A percentile compares a stretch with the other conserved stretches of the same genome.
Evolutionary conservation across 1,284 basidiomycete genomes (phyloP).

Genomic region (Pyrrhoderma lamaoense): DNA sequence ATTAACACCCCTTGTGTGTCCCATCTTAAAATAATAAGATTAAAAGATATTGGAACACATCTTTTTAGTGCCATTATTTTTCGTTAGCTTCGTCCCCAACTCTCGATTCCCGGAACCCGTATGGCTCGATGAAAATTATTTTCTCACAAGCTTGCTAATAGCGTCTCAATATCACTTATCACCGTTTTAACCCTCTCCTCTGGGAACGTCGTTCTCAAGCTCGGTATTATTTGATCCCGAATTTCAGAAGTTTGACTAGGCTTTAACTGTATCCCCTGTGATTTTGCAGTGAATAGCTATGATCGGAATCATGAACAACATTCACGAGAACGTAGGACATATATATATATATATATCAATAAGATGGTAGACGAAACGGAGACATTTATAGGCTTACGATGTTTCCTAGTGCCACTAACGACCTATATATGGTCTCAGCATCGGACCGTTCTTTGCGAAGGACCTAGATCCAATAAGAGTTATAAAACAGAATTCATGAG

Average conservation of each 20-base stretch:
- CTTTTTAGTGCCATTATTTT: too few relatives aligned
- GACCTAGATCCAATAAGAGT: conserved; percentile 34
- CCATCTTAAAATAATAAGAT: too few relatives aligned
- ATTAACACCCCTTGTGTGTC: too few relatives aligned
- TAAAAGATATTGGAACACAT: too few relatives aligned
- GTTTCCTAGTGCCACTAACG: conserved; percentile 85
- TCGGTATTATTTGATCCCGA: conserved; percentile 32
- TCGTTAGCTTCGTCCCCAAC: too few relatives aligned
- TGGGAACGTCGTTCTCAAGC: conserved; percentile 38
- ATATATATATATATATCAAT: not conserved
- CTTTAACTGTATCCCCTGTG: conserved; percentile 30
- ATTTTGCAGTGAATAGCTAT: conserved; percentile 47
- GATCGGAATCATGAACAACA: too few relatives aligned
- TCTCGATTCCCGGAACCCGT: too few relatives aligned
- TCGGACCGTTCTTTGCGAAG: conserved; percentile 66
- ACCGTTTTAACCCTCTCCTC: conserved; percentile 53
- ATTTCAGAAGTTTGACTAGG: conserved; percentile 35
- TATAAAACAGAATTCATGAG: not conserved
- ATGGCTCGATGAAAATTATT: too few relatives aligned
- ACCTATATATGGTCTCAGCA: conserved; percentile 78
- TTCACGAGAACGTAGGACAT: not conserved
- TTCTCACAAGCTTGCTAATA: too few relatives aligned
- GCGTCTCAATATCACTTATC: conserved; percentile 37
- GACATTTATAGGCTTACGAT: conserved; percentile 42
- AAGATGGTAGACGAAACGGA: not conserved